Base-by-base conservation (phyloP, 495 filamentous ascomycete genomes). In the Beverwykella pulmonaria region DNA sequence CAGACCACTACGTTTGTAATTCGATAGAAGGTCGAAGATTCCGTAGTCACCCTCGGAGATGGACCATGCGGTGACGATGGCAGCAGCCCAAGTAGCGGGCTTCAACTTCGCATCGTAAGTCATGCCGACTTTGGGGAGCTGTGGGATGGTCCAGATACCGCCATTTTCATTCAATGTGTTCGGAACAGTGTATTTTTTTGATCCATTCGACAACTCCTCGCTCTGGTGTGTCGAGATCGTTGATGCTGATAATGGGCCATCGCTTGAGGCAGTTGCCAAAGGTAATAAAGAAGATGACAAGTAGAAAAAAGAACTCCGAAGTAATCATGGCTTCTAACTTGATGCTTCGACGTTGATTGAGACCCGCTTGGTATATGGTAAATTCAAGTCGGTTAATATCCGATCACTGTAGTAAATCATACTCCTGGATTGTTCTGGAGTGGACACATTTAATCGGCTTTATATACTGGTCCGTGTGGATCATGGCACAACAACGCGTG, bases 191-290 rank as follows among this genome's bases (percentile, higher is more conserved):
- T 49, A 49, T 19, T 7, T 49, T n/a, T 15, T 49, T 49, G 46
- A 19, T 19, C 46, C 46, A 49, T 19, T 19, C 22, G 5, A 49
- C 46, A 6, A 49, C 46, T 23, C 22, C 7, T 7, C 7, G 7
- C 17, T 6, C 46, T 34, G 32, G 32, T 6, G n/a, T 49, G 17
- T 19, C 46, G 46, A 49, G 46, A 23, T 49, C 46, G 7, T 23
- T 49, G 46, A 49, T 49, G 17, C n/a, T 19, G 17, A 7, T n/a
- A 23, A 49, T 49, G 17, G 36, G 46, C 46, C 46, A 49, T 49
- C 46, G 46, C 22, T 49, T 49, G 46, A 49, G 46, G 46, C 46
- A 49, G 17, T 49, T 23, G 22, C 46, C 46, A 49, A 49, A 19
- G 6, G 46, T 15, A 15, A 5, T 49, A 23, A 49, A 49, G 46